Evolutionary conservation across 805 yeast species (phyloP), one percentile per base, ranked within the genome.

Genomic region (Phaffomyces antillensis): DNA sequence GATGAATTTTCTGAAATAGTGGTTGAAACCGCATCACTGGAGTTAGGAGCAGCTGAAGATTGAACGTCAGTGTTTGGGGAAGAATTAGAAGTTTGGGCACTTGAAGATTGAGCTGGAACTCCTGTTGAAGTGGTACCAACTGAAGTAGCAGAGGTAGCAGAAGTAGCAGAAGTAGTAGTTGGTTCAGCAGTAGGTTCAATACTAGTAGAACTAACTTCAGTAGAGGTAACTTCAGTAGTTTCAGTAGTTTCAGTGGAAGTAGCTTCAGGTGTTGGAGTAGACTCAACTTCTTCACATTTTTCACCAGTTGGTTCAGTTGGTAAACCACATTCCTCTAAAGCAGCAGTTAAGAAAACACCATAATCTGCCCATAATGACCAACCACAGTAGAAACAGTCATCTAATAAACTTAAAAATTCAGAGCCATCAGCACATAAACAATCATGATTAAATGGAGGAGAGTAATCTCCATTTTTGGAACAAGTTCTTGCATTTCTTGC

Each of bases 281-380:
- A 23, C 13, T 38, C 18, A 17, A 26, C 37, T 34, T 23, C 65
- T 53, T 44, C 36, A 47, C 37, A 35, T 5, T 12, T 7, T 20
- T 24, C 15, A 35, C 66, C 67, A 37, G 66, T 62, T 52, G 66
- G 66, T 13, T 52, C 30, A 60, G 49, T 18, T 55, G 45, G 37
- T 50, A 16, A 50, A 35, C 42, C 41, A 52, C 66, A 63, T 23
- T 41, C 58, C 23, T 45, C 52, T 39, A 62, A 47, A 12, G 65
- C 58, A 20, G 51, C 42, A 3, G 54, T 37, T 34, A 64, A 48
- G 49, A 46, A 61, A 0, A 39, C 16, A 24, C 56, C 56, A 46
- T 64, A 64, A 45, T 61, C 58, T 16, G 52, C 41, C 63, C 63
- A 64, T 38, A 64, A 45, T 49, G 65, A 59, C 68, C 67, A 64